Evolutionary conservation across 257 asterid species (phyloP).

Genomic region (Mentha longifolia): DNA sequence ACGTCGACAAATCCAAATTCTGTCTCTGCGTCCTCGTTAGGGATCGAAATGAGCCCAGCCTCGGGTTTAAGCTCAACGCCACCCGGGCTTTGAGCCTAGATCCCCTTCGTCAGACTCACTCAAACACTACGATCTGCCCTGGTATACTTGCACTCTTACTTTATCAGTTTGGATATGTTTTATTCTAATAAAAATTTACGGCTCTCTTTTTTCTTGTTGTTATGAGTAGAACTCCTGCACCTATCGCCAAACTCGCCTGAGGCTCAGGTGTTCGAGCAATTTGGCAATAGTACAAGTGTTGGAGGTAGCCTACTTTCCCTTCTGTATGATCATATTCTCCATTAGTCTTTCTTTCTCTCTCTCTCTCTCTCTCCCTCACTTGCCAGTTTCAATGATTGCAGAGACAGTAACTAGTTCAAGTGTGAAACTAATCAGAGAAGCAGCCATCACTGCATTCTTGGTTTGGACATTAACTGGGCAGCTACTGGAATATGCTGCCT

Average conservation of each 20-base stretch:
- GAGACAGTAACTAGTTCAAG: conserved; percentile 36
- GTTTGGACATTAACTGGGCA: conserved; percentile 25
- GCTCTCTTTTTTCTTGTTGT: neutral
- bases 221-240: conserved; percentile 36
- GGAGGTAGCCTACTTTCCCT: too few species aligned
- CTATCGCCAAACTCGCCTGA: conserved; percentile 48
- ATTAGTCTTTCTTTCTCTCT: neutral
- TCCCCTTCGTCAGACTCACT: neutral
- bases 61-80: conserved; percentile 38
- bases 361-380: neutral
- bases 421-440: too few species aligned
- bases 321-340: too few species aligned
- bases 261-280: conserved; percentile 51
- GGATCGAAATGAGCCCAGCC: too few species aligned
- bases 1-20: too few species aligned
- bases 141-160: too few species aligned
- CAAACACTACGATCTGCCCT: too few species aligned
- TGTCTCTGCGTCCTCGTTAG: too few species aligned
- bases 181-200: neutral
- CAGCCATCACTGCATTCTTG: conserved; percentile 17
- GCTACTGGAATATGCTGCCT: neutral
- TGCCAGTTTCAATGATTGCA: neutral
- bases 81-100: conserved; percentile 51
- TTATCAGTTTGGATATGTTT: neutral
- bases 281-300: neutral